A percentile compares a stretch with the other conserved stretches of the same genome.
These are phyloP conservation scores for Suhomyces maxii DNA, from an alignment of 1,139 yeast species.

Conservation along the genomic window DNA sequence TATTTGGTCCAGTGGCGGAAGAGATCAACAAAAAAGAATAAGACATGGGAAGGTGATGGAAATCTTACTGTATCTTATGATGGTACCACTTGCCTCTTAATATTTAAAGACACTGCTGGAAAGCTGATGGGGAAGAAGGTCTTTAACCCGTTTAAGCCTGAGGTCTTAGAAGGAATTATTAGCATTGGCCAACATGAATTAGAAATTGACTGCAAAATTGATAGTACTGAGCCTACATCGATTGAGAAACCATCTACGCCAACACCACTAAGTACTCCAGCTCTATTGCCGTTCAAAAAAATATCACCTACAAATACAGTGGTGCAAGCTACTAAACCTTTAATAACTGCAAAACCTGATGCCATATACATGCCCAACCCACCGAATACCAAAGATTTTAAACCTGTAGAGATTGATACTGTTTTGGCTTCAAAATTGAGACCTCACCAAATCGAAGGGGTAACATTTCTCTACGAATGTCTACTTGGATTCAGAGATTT, in stretches of 20 bases:
- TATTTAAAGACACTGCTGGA: slow-evolving; percentile 14
- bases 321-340: not conserved
- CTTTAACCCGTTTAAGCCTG: slow-evolving; percentile 8
- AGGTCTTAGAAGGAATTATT: slow-evolving; percentile 16
- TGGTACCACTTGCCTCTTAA: slow-evolving; percentile 4
- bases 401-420: slow-evolving; percentile 59
- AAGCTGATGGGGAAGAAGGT: slow-evolving; percentile 13
- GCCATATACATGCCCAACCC: slow-evolving; percentile 6
- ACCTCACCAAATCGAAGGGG: slow-evolving; percentile 86
- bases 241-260: slow-evolving; percentile 10
- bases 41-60: slow-evolving; percentile 97
- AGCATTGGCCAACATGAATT: slow-evolving; percentile 30
- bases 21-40: slow-evolving; percentile 71
- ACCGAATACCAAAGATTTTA: not conserved
- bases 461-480: slow-evolving; percentile 76
- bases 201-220: slow-evolving; percentile 26
- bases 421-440: slow-evolving; percentile 55
- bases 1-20: slow-evolving; percentile 68
- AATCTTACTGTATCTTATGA: slow-evolving; percentile 26
- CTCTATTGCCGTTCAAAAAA: slow-evolving; percentile 1
- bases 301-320: not conserved
- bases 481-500: slow-evolving; percentile 66
- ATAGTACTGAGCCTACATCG: slow-evolving; percentile 29
- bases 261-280: not conserved
- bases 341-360: not conserved